These are phyloP conservation scores for Xylaria sp. DNA, from an alignment of 2,329 filamentous ascomycete species.

Conservation along the genomic window DNA sequence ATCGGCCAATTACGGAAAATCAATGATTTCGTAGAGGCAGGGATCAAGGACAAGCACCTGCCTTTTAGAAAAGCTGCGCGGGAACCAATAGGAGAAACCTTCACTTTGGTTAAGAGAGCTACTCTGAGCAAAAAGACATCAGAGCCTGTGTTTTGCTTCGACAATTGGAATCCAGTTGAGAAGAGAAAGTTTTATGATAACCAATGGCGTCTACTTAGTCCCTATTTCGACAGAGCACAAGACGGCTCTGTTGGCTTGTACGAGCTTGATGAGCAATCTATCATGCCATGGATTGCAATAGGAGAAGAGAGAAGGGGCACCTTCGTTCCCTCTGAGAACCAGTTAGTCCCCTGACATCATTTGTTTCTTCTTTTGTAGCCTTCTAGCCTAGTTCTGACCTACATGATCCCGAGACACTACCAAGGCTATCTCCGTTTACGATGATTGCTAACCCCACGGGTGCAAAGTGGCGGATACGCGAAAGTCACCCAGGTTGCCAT, in stretches of 20 bases:
- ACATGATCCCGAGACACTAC: no score
- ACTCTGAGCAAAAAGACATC: conserved; percentile 4
- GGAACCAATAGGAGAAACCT: neutral
- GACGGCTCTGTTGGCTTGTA: conserved; percentile 28
- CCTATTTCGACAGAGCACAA: conserved; percentile 26
- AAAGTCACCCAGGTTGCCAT: conserved; percentile 26
- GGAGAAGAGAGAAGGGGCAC: conserved; percentile 12
- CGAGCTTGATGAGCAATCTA: conserved; percentile 30
- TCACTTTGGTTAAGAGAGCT: conserved; percentile 17
- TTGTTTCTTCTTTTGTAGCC: no score
- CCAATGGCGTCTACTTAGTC: conserved; percentile 31
- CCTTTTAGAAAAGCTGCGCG: conserved; percentile 20
- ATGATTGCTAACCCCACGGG: no score
- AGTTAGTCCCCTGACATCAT: no score
- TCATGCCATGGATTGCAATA: conserved; percentile 29
- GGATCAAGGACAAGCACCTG: conserved; percentile 30
- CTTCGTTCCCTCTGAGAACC: neutral
- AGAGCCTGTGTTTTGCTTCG: conserved; percentile 21
- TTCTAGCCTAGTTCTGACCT: no score
- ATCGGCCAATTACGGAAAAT: conserved; percentile 16
- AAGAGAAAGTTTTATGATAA: conserved; percentile 24
- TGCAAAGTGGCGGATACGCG: conserved; percentile 10
- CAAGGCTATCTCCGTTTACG: no score
- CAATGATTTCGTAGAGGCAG: conserved; percentile 14
- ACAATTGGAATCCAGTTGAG: conserved; percentile 17